Percentiles rank a stretch among this genome's conserved stretches.
phyloP scores from a whole-genome alignment of 345 rosid species.

The Eucalyptus cladocalyx region DNA sequence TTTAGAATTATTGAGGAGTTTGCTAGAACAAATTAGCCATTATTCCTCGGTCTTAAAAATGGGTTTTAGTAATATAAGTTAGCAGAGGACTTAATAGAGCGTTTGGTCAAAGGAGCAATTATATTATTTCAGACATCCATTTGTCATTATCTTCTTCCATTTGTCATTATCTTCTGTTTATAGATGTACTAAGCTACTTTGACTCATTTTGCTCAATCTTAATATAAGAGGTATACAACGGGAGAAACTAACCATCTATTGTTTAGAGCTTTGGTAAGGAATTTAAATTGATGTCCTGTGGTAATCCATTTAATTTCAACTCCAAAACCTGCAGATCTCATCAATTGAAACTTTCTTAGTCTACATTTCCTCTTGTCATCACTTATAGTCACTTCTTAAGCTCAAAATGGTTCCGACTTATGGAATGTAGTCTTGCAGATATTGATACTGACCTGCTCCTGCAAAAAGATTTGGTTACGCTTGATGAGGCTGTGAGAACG shows the following conservation, averaged over 20 bases:
- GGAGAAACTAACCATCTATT: background rate
- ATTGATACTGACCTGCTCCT: slow-evolving; percentile 75
- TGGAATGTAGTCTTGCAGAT: slow-evolving; percentile 26
- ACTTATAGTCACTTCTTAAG: background rate
- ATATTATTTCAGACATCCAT: background rate
- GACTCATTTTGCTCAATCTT: background rate
- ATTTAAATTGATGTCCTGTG: background rate
- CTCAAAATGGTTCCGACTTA: background rate
- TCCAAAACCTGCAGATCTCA: background rate
- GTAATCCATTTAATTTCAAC: background rate
- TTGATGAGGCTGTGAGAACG: slow-evolving; percentile 81
- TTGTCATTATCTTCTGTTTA: background rate
- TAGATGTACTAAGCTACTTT: background rate
- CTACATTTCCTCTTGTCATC: background rate
- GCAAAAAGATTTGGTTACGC: slow-evolving; percentile 70
- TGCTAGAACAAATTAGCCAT: background rate
- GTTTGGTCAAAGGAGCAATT: background rate
- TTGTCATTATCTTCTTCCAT: background rate
- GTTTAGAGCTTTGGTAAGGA: background rate
- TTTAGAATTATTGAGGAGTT: background rate
- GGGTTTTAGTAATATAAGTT: background rate
- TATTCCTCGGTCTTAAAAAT: background rate
- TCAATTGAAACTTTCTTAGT: background rate
- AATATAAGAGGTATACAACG: background rate
- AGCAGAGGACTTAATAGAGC: background rate